phyloP scores from a whole-genome alignment of 257 asterid species.

The Solanum rostratum region DNA sequence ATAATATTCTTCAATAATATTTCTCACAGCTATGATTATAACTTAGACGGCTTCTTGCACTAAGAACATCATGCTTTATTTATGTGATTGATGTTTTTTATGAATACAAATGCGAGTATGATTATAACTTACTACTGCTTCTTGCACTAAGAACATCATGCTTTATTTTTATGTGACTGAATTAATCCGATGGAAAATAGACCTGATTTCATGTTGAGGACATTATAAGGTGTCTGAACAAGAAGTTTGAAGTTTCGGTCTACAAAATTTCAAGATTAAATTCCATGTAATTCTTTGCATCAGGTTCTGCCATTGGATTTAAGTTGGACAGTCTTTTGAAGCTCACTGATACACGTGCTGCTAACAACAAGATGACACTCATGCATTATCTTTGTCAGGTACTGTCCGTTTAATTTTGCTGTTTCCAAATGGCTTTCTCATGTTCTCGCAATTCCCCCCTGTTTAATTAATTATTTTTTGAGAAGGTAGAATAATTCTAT shows the following conservation, averaged over 20 bases:
- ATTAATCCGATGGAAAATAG: background rate
- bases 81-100: background rate
- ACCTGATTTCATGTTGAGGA: background rate
- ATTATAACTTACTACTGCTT: background rate
- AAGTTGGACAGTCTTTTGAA: conserved; percentile 96
- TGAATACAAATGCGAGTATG: background rate
- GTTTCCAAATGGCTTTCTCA: background rate
- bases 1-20: too few species aligned
- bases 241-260: background rate
- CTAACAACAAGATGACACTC: conserved; percentile 87
- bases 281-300: background rate
- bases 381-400: conserved; percentile 99
- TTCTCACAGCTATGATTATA: too few species aligned
- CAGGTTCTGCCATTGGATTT: conserved; percentile 91
- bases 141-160: background rate
- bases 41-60: background rate
- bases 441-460: background rate
- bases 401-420: background rate
- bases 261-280: background rate
- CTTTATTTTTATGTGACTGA: background rate
- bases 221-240: background rate
- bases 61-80: background rate
- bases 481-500: background rate
- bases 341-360: conserved; percentile 91
- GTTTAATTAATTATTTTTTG: background rate